Percentiles rank a stretch among this genome's conserved stretches.
phyloP scores from a whole-genome alignment of 768 basidiomycete genomes.

The Strobilomyces confusus region DNA sequence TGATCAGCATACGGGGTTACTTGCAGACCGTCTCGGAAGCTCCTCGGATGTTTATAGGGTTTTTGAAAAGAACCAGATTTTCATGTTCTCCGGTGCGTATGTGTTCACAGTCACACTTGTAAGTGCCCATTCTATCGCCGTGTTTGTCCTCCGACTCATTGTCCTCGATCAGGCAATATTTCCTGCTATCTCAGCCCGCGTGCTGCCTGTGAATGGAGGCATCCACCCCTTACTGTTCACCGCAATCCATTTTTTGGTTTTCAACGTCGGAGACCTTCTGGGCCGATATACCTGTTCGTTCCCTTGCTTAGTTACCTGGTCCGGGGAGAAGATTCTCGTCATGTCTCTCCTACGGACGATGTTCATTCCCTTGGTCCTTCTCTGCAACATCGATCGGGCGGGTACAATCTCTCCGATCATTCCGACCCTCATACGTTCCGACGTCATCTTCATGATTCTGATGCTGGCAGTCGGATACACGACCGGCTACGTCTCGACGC shows the following conservation, averaged over 20 bases:
- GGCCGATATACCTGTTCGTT: slow-evolving; percentile 71
- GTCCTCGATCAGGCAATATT: not conserved
- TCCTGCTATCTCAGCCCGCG: not conserved
- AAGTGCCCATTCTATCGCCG: not conserved
- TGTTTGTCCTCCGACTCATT: not conserved
- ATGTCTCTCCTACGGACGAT: slow-evolving; percentile 2
- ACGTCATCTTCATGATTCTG: slow-evolving; percentile 68
- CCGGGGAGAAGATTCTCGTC: not conserved
- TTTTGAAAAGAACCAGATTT: not conserved
- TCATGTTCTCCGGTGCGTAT: slow-evolving; percentile 1
- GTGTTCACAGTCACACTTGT: not conserved
- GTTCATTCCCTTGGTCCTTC: slow-evolving; percentile 2
- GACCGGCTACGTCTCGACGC: slow-evolving; percentile 74
- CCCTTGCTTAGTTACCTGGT: slow-evolving; percentile 62
- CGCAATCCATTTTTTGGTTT: slow-evolving; percentile 69
- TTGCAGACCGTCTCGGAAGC: not conserved
- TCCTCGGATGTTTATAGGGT: not conserved
- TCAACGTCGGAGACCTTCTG: slow-evolving; percentile 65
- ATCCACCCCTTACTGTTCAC: slow-evolving; percentile 2
- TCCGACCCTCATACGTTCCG: slow-evolving; percentile 64
- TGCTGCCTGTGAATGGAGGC: not conserved
- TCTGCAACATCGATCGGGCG: slow-evolving; percentile 58
- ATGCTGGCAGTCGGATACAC: slow-evolving; percentile 66
- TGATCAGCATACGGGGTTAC: not conserved
- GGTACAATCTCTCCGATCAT: slow-evolving; percentile 18